Evolutionary conservation across 2,329 filamentous ascomycete species (phyloP).

Genomic region (Eurotiales sp.): DNA sequence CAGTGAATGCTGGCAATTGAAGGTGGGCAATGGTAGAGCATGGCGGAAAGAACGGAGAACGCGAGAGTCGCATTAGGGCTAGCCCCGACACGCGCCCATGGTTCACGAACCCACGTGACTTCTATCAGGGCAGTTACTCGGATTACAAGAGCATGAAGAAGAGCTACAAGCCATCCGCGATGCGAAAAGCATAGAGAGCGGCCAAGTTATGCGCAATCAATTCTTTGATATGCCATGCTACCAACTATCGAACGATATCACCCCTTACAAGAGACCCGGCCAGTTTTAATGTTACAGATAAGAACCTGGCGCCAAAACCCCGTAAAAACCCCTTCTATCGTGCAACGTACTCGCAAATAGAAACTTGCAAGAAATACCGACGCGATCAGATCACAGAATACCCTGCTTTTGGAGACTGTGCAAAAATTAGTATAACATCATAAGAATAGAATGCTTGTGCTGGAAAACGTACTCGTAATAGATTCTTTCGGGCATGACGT

Average conservation of each 20-base stretch:
- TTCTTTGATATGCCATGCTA: neutral
- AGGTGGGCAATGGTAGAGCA: neutral
- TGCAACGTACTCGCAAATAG: neutral
- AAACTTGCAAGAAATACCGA: neutral
- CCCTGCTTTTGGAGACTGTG: constrained; percentile 77
- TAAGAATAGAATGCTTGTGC: neutral
- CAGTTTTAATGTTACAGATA: neutral
- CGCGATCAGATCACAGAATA: constrained; percentile 54
- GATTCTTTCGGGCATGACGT: constrained; percentile 99
- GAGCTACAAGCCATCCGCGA: too few species aligned
- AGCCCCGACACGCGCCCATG: constrained; percentile 23
- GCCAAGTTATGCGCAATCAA: neutral
- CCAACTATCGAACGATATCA: neutral
- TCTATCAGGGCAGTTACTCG: too few species aligned
- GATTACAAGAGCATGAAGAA: too few species aligned
- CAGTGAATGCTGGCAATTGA: neutral
- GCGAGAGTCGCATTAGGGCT: constrained; percentile 9
- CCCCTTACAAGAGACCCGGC: neutral
- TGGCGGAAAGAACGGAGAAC: neutral
- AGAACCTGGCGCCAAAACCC: constrained; percentile 4
- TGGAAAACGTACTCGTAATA: constrained; percentile 66
- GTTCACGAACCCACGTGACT: constrained; percentile 33
- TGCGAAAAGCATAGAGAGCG: too few species aligned
- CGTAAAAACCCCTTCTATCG: constrained; percentile 1
- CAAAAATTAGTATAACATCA: constrained; percentile 20